Evolutionary conservation across 2,329 filamentous ascomycete genomes (phyloP).

Genomic region (Lasiodiplodia citricola): DNA sequence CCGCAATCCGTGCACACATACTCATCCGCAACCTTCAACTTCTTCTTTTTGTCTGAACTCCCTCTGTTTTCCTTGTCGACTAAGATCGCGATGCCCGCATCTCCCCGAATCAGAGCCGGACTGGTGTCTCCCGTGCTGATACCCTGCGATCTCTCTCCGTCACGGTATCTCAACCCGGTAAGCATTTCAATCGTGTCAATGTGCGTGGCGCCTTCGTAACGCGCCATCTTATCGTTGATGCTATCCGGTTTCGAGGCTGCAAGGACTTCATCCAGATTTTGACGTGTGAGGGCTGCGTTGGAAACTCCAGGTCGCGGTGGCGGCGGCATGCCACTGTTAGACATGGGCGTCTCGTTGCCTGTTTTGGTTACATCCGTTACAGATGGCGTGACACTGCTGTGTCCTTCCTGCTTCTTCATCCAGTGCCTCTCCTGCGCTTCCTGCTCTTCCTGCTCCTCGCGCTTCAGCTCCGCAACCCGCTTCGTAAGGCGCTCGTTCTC

Average conservation of each 20-base stretch:
- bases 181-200: slow-evolving; percentile 92
- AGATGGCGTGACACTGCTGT: slow-evolving; percentile 58
- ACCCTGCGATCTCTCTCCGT: slow-evolving; percentile 85
- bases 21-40: slow-evolving; percentile 80
- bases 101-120: slow-evolving; percentile 80
- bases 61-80: slow-evolving; percentile 73
- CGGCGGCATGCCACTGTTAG: slow-evolving; percentile 66
- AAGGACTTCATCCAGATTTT: slow-evolving; percentile 77
- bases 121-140: slow-evolving; percentile 86
- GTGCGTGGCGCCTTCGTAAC: slow-evolving; percentile 74
- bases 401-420: slow-evolving; percentile 62
- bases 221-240: slow-evolving; percentile 82
- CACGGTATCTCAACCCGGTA: slow-evolving; percentile 83
- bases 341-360: slow-evolving; percentile 34
- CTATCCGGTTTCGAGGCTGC: slow-evolving; percentile 73
- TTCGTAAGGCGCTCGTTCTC: slow-evolving; percentile 88
- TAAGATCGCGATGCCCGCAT: slow-evolving; percentile 84
- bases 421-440: slow-evolving; percentile 67
- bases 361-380: slow-evolving; percentile 41
- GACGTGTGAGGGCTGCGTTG: slow-evolving; percentile 74
- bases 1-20: slow-evolving; percentile 97
- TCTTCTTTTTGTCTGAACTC: slow-evolving; percentile 81
- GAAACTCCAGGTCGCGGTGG: slow-evolving; percentile 66
- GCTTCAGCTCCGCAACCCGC: slow-evolving; percentile 81
- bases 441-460: slow-evolving; percentile 82